Evolutionary conservation across 2,329 filamentous ascomycete genomes (phyloP).

Genomic region (Geoglossum cookeanum): DNA sequence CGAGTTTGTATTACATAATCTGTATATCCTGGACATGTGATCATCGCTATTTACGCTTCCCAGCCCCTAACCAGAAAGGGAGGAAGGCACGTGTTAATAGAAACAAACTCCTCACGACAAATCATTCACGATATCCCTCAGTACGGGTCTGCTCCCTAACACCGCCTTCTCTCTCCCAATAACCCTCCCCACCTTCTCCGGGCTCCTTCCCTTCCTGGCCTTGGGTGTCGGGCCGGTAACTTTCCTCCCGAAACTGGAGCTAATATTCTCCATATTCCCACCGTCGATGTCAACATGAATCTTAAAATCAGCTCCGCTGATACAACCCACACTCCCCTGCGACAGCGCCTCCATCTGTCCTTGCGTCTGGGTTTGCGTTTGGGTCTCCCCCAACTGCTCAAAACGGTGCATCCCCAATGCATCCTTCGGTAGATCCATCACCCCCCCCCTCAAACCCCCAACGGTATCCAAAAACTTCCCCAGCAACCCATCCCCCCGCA

Average conservation of each 20-base stretch:
- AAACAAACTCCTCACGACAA: conserved; percentile 9
- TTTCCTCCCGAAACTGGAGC: too few species aligned
- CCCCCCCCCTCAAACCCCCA: conserved; percentile 51
- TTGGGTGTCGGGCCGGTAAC: too few species aligned
- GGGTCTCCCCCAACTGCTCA: conserved; percentile 26
- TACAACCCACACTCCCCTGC: too few species aligned
- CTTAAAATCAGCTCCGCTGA: not conserved
- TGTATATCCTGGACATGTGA: too few species aligned
- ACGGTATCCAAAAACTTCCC: conserved; percentile 58
- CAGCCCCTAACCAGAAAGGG: too few species aligned
- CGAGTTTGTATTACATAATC: too few species aligned
- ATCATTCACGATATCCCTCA: conserved; percentile 64
- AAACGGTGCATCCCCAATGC: conserved; percentile 52
- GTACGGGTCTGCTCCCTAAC: conserved; percentile 45
- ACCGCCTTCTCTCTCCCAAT: conserved; percentile 23
- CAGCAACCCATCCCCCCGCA: conserved; percentile 45
- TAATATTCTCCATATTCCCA: conserved; percentile 17
- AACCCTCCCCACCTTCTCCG: conserved; percentile 19
- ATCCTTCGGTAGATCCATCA: conserved; percentile 47
- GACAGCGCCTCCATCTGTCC: not conserved
- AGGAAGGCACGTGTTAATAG: too few species aligned
- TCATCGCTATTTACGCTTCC: too few species aligned
- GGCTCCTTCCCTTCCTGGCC: conserved; percentile 41
- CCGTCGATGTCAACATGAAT: conserved; percentile 7
- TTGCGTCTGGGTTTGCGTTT: conserved; percentile 19